Conservation (phyloP, 352 stramenopile species). For the Thraustochytrium striatum region DNA sequence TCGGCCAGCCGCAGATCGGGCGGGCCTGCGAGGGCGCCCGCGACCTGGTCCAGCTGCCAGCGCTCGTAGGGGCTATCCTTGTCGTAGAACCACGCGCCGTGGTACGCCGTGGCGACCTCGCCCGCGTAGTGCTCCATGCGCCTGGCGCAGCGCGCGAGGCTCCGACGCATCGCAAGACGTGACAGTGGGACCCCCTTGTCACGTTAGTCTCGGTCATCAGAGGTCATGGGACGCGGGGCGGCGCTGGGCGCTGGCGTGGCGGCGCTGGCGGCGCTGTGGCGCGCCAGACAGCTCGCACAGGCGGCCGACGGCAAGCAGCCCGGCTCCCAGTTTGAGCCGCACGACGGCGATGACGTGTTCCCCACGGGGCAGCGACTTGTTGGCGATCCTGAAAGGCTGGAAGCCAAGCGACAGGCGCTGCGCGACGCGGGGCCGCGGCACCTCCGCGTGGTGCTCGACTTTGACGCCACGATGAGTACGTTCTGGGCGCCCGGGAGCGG, state of each 20-base stretch:
- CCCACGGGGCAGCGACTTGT: neutral
- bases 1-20: conserved; percentile 50
- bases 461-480: conserved; percentile 48
- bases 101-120: neutral
- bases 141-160: too few relatives aligned
- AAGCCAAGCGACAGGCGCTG: neutral
- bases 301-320: too few relatives aligned
- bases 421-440: neutral
- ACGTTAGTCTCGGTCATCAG: too few relatives aligned
- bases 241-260: too few relatives aligned
- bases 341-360: neutral
- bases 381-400: neutral
- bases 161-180: too few relatives aligned
- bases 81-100: conserved; percentile 29
- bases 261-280: too few relatives aligned
- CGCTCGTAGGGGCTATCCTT: conserved; percentile 13
- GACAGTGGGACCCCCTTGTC: too few relatives aligned
- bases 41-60: conserved; percentile 10
- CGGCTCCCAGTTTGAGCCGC: too few relatives aligned
- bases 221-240: too few relatives aligned
- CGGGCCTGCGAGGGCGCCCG: neutral
- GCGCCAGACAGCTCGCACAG: too few relatives aligned
- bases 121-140: conserved; percentile 27
- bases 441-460: conserved; percentile 46
- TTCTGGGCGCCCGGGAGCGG: conserved; percentile 14